phyloP scores from a whole-genome alignment of 805 yeast genomes.

The Diddensiella caesifluorescens region DNA sequence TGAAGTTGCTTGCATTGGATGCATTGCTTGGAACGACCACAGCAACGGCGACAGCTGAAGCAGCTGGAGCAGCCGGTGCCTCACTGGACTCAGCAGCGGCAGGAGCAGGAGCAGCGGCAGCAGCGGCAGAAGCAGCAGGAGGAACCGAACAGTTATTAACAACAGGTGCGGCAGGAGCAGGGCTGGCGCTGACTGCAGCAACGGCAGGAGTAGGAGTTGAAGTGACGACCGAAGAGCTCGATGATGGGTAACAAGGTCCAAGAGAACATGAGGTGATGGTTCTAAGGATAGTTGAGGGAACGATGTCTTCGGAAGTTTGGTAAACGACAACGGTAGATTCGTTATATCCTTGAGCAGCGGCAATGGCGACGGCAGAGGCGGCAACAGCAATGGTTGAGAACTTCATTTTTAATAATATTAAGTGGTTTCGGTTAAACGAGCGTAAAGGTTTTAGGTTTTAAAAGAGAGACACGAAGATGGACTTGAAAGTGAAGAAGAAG shows the following conservation, averaged over 20 bases:
- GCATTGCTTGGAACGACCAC: conserved; percentile 19
- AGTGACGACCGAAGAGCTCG: conserved; percentile 10
- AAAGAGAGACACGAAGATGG: conserved; percentile 3
- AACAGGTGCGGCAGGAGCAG: conserved; percentile 8
- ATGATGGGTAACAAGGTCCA: conserved; percentile 20
- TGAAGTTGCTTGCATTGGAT: conserved; percentile 6
- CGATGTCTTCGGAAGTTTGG: conserved; percentile 15
- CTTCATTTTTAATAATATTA: conserved; percentile 16
- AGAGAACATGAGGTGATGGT: conserved; percentile 18
- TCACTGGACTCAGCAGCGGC: conserved; percentile 22
- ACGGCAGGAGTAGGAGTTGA: conserved; percentile 6
- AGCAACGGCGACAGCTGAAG: conserved; percentile 19
- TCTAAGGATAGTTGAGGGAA: conserved; percentile 10
- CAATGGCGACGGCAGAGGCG: conserved; percentile 20
- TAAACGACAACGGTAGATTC: conserved; percentile 15
- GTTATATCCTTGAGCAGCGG: conserved; percentile 18
- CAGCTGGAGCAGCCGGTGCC: conserved; percentile 20
- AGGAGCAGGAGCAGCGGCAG: conserved; percentile 5
- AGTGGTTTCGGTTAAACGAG: conserved; percentile 8
- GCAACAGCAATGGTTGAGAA: conserved; percentile 20
- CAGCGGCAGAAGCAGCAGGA: conserved; percentile 2
- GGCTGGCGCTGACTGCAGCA: conserved; percentile 3
- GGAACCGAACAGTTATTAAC: conserved; percentile 9
- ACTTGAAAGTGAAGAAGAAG: conserved; percentile 1
- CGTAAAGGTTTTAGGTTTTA: conserved; percentile 3